A percentile compares a stretch with the other conserved stretches of the same genome.
Evolutionary conservation across 352 stramenopile genomes (phyloP).

Genomic region (Phytophthora tentaculata): DNA sequence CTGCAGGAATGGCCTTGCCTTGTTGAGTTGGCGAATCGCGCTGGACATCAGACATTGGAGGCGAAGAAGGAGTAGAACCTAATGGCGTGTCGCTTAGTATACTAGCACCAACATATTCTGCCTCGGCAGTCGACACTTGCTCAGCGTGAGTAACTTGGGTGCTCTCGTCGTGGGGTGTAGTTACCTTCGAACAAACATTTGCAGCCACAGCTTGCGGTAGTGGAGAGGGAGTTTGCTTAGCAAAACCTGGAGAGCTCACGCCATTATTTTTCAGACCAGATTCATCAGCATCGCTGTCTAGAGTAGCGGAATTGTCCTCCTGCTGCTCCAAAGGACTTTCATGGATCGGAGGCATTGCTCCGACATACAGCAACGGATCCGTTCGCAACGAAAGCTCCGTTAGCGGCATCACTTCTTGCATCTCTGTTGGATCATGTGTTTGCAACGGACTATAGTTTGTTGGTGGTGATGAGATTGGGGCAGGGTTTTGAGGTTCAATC

Average conservation of each 20-base stretch:
- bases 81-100: conserved; percentile 1
- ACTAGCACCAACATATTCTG: background rate
- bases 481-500: conserved; percentile 9
- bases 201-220: background rate
- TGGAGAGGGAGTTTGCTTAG: background rate
- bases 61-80: background rate
- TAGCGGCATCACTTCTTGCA: background rate
- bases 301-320: background rate
- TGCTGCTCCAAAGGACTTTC: conserved; percentile 24
- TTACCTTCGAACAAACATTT: background rate
- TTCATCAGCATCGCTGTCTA: background rate
- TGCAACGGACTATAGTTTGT: conserved; percentile 1
- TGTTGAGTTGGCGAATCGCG: conserved; percentile 3
- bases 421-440: background rate
- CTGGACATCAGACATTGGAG: background rate
- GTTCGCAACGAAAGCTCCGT: conserved; percentile 6
- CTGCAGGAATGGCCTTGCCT: background rate
- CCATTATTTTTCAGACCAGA: too few species aligned
- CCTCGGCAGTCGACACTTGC: conserved; percentile 1
- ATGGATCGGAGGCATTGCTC: conserved; percentile 18
- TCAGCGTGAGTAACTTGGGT: background rate
- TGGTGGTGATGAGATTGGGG: conserved; percentile 12
- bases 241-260: too few species aligned
- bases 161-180: background rate
- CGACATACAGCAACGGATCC: conserved; percentile 20